Conservation (phyloP, 345 rosid genomes). For the Sonneratia caseolaris region DNA sequence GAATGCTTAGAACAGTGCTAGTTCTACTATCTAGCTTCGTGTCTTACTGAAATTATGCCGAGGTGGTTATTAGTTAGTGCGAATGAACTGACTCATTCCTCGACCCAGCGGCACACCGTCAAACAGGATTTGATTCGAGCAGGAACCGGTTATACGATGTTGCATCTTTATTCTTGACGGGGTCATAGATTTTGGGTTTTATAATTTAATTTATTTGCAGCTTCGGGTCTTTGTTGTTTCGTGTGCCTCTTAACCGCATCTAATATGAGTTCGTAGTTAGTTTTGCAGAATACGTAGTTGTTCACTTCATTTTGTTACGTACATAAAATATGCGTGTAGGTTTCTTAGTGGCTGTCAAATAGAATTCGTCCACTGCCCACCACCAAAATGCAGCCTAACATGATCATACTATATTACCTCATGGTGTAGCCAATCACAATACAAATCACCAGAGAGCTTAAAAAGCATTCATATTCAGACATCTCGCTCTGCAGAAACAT, state of each 20-base stretch:
- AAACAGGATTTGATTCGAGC: background rate
- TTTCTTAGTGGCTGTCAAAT: too few species aligned
- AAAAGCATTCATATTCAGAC: background rate
- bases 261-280: background rate
- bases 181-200: conserved; percentile 7
- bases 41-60: background rate
- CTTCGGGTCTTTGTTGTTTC: background rate
- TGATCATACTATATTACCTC: background rate
- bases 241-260: background rate
- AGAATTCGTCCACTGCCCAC: too few species aligned
- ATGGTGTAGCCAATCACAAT: too few species aligned
- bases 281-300: too few species aligned
- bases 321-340: too few species aligned
- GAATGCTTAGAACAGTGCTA: background rate
- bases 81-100: conserved; percentile 1
- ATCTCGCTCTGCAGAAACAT: background rate
- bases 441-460: background rate
- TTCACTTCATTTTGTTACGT: too few species aligned
- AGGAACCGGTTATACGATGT: background rate
- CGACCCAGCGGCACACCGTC: background rate
- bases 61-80: conserved; percentile 3
- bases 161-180: background rate
- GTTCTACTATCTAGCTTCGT: background rate
- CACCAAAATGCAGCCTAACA: too few species aligned
- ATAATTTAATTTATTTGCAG: background rate